phyloP scores from a whole-genome alignment of 2,329 filamentous ascomycete genomes.

The Aspergillus fumigatiaffinis region DNA sequence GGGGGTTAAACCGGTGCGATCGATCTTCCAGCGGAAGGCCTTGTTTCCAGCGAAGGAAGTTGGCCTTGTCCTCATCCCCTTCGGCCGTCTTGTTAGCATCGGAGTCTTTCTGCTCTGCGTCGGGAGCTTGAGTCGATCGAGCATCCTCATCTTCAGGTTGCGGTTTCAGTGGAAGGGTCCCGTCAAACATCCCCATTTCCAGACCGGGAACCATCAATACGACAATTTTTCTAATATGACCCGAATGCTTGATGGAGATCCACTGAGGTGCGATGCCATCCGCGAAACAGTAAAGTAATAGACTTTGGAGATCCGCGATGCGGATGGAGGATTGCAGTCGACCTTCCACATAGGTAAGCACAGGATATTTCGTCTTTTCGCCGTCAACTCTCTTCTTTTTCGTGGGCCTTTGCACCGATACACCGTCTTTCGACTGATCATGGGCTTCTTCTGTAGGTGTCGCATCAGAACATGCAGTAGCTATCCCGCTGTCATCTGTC shows the following conservation, averaged over 20 bases:
- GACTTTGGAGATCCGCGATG: slow-evolving; percentile 55
- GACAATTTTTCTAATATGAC: slow-evolving; percentile 67
- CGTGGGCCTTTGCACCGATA: slow-evolving; percentile 13
- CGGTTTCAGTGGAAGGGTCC: slow-evolving; percentile 44
- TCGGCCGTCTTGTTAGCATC: slow-evolving; percentile 14
- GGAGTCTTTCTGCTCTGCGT: slow-evolving; percentile 1
- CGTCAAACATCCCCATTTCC: slow-evolving; percentile 84
- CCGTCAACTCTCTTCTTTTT: slow-evolving; percentile 36
- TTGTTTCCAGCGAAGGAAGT: slow-evolving; percentile 39
- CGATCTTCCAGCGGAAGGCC: slow-evolving; percentile 33
- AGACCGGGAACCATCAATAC: slow-evolving; percentile 88
- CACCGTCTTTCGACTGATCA: slow-evolving; percentile 13
- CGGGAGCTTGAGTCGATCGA: neutral
- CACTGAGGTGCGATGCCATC: slow-evolving; percentile 60
- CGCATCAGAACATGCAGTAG: neutral
- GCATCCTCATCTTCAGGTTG: slow-evolving; percentile 2
- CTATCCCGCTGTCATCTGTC: slow-evolving; percentile 4
- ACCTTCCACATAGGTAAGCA: slow-evolving; percentile 52
- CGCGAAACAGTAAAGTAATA: slow-evolving; percentile 59
- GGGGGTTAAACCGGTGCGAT: slow-evolving; percentile 32
- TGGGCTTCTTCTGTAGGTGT: slow-evolving; percentile 1
- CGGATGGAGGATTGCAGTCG: slow-evolving; percentile 54
- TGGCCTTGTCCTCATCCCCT: slow-evolving; percentile 20
- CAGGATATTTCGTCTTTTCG: slow-evolving; percentile 49
- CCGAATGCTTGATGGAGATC: slow-evolving; percentile 57